Base-by-base conservation (phyloP, 176 grass and related monocot genomes). In the Cymbopogon citratus region DNA sequence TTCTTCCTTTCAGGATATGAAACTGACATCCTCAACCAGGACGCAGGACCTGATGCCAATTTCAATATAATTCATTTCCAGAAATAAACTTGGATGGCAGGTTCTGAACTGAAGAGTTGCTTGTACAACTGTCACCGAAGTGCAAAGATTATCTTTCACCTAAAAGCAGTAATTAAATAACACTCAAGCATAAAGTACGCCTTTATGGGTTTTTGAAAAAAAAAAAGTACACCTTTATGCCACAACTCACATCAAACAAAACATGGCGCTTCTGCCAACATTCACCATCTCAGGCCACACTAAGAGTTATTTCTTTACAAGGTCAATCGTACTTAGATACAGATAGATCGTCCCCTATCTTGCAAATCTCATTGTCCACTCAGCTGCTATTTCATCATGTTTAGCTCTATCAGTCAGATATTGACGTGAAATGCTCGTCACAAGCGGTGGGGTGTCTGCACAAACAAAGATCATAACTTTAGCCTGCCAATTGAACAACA, bases 331-430 rank as follows among this genome's bases (percentile, higher is more conserved):
- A 16, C 15, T 74, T 68, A 86, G 74, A 75, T 78, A 77, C 71
- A 87, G 23, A 69, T 27, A 86, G 2, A 75, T n/a, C n/a, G 51
- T 33, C 73, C 29, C 41, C 69, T 97, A 98, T 92, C 78, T 91
- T 77, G 95, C 92, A 28, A 98, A 94, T 46, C 95, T 92, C 78
- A 83, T 89, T 41, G 92, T 93, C 95, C 95, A 94, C 57, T 98
- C 95, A n/a, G 90, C 90, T 21, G 92, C 89, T 70, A 91, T 91
- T 84, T 99, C 82, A 59, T 99, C 85, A 29, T 99, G 89, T 63
- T 91, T 93, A 74, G 60, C 38, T 90, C 89, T 89, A 76, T 95
- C 89, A 6, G 81, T 87, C 77, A 93, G 73, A 76, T 91, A 95
- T 36, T 93, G 80, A 79, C 61, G 77, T 80, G 92, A 78, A 80